phyloP scores from a whole-genome alignment of 2,329 filamentous ascomycete species.

The Alternaria consortialis region DNA sequence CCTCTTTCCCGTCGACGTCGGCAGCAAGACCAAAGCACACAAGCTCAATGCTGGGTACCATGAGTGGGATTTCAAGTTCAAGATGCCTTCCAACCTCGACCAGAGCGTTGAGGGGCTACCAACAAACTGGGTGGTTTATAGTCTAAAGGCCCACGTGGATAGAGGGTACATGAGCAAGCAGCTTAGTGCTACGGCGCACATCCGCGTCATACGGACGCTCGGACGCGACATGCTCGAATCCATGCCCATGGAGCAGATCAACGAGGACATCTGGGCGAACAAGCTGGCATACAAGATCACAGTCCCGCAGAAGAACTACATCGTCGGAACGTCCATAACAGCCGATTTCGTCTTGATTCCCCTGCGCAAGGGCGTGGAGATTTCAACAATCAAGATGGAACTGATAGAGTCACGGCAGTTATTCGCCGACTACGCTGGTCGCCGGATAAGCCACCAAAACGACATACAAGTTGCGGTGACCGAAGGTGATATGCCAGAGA shows the following conservation, averaged over 20 bases:
- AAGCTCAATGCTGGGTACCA: constrained; percentile 60
- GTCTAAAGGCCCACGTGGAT: constrained; percentile 87
- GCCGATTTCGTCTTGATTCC: constrained; percentile 89
- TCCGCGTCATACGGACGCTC: constrained; percentile 59
- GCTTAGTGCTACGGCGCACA: constrained; percentile 76
- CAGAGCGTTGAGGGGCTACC: constrained; percentile 92
- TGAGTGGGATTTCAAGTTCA: constrained; percentile 62
- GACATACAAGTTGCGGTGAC: constrained; percentile 45
- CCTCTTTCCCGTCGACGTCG: constrained; percentile 55
- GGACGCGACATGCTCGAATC: constrained; percentile 75
- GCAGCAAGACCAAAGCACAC: constrained; percentile 52
- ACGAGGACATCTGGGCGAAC: constrained; percentile 97
- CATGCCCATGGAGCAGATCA: constrained; percentile 65
- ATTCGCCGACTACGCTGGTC: constrained; percentile 56
- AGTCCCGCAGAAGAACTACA: constrained; percentile 91
- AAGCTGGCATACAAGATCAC: constrained; percentile 96
- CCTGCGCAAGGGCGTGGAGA: constrained; percentile 83
- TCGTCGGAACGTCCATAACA: constrained; percentile 87
- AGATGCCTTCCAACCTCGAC: constrained; percentile 61
- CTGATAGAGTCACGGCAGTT: constrained; percentile 70
- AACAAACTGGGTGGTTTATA: constrained; percentile 88
- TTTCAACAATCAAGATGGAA: constrained; percentile 83
- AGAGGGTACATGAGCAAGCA: constrained; percentile 90
- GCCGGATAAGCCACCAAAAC: constrained; percentile 42
- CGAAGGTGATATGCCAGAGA: constrained; percentile 49